Evolutionary conservation across 192 early-diverging fungal species (phyloP), one percentile per base, ranked within the genome.

Genomic region (Umbelopsis ramanniana): DNA sequence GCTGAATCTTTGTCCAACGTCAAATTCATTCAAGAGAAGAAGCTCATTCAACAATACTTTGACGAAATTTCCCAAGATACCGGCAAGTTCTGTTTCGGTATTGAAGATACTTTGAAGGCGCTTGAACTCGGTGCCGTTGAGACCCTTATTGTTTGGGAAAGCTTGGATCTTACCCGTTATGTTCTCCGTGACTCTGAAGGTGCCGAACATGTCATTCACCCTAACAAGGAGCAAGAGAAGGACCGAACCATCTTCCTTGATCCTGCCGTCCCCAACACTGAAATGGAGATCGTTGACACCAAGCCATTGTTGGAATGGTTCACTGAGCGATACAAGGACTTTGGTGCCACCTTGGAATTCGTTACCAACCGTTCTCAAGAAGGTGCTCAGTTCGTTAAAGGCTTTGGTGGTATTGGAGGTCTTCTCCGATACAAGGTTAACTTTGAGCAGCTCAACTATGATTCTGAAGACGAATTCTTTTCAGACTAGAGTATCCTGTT

Each of bases 21-120:
- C 81, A 98, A 99, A 87, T 96, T 99, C 74, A 91, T 99, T 63
- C 97, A 98, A 84, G 98, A 99, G 86, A 97, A 98, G 88, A 94
- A 96, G 79, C 89, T 99, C 46, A 96, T 99, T 76, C 85, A 88
- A 66, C 88, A 92, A 80, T 98, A 95, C 89, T 99, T 99, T 85
- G 94, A 96, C 80, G 95, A 97, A 76, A 98, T 99, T 79, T 95
- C 95, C 47, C 89, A 89, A 75, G 97, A 99, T 75, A 95, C 95
- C 67, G 97, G 97, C 73, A 96, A 96, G 83, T 93, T 92, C 84
- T 95, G 93, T 80, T 98, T 94, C 78, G 98, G 98, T 75, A 88
- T 98, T 45, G 93, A 94, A 2, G 97, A 99, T 73, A 99, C 97
- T 24, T 85, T 99, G 70, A 95, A 95, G 84, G 98, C 94, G 15